phyloP scores from a whole-genome alignment of 2,329 filamentous ascomycete genomes.

The Venturia oleaginea region DNA sequence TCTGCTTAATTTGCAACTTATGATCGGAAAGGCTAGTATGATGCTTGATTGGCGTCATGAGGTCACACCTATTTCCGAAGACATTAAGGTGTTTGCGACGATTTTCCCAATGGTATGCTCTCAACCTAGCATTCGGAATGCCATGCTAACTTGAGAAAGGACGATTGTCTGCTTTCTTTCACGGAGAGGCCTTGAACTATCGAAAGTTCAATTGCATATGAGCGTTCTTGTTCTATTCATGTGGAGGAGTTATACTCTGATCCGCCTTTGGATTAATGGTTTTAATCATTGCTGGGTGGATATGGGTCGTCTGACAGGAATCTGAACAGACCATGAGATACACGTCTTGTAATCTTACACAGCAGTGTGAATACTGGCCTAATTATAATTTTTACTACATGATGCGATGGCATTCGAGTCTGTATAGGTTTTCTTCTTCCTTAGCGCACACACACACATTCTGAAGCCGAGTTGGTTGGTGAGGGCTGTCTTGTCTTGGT shows the following conservation, averaged over 20 bases:
- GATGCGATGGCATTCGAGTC: too few species aligned
- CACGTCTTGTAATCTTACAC: background rate
- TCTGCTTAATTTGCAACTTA: conserved; percentile 75
- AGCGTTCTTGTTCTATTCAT: conserved; percentile 3
- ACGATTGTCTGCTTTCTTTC: conserved; percentile 75
- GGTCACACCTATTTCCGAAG: conserved; percentile 72
- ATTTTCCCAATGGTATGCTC: conserved; percentile 86
- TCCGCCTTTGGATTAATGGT: background rate
- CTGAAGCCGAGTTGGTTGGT: too few species aligned
- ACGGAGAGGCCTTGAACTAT: conserved; percentile 21
- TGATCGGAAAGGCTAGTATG: conserved; percentile 84
- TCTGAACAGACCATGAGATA: background rate
- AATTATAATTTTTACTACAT: background rate
- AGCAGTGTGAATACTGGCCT: background rate
- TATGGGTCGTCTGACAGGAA: background rate
- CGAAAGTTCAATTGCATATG: background rate
- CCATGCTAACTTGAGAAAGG: conserved; percentile 41
- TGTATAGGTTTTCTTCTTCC: too few species aligned
- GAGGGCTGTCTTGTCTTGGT: too few species aligned
- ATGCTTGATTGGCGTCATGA: conserved; percentile 85
- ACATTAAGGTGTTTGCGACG: conserved; percentile 97
- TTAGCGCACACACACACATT: too few species aligned
- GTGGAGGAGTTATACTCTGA: background rate
- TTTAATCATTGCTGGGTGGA: background rate
- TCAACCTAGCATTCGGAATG: conserved; percentile 10